Base-by-base conservation (phyloP, 495 filamentous ascomycete species). In the Xylaria castorea region DNA sequence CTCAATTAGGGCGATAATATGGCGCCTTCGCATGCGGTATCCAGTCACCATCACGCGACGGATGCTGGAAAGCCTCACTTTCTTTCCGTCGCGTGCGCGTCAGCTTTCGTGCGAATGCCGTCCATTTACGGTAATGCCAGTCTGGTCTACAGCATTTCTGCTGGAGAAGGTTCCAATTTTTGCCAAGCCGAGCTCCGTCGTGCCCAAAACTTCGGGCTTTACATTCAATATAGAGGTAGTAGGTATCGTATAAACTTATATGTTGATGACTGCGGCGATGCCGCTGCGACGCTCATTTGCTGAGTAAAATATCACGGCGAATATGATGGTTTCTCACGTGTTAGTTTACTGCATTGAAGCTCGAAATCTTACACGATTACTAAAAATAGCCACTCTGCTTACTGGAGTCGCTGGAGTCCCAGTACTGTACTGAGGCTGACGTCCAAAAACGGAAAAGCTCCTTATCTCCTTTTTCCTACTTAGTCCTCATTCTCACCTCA, bases 361-460 rank as follows among this genome's bases (percentile, higher is more conserved):
- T 57, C 12, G 32, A 42, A 68, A 68, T 68, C 66, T 68, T 68
- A 68, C 66, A 50, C 38, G 55, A 38, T 46, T 70, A 50, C 68
- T 70, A 70, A 70, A 70, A 70, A 70, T 70, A 70, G 55, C 22
- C 3, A n/a, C 25, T 36, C 18, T 70, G 68, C 68, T 70, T 70
- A 70, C 68, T 70, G 27, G 66, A 57, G 30, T 25, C 36, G 40
- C 36, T 25, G 38, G n/a, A 70, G 30, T 40, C 38, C n/a, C 36
- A 30, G 34, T 38, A 40, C 12, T 42, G 7, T 5, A 27, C 34
- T 62, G 58, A 63, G 46, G 53, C 51, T 69, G 44, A 71, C 58
- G 58, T 71, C 68, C 68, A 9, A 71, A 71, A 51, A 6, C 0
- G 58, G 68, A 63, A 71, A 62, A 40, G 60, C 46, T 11, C 46